These are phyloP conservation scores for Leishmania aethiopica DNA, from an alignment of 208 protist genomes.

Conservation along the genomic window DNA sequence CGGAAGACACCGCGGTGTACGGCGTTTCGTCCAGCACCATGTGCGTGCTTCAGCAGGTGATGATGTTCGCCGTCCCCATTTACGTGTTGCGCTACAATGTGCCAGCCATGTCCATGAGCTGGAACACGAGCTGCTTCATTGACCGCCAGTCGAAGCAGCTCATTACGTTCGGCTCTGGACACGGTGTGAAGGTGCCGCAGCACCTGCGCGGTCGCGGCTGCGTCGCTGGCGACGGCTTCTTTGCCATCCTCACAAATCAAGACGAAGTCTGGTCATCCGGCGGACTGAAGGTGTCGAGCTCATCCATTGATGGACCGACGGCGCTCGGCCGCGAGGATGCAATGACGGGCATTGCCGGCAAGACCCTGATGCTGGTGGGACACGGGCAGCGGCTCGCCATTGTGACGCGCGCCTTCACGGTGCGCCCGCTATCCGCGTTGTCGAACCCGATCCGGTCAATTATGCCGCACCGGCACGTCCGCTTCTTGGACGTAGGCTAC, in stretches of 20 bases:
- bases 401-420: slow-evolving; percentile 77
- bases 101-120: slow-evolving; percentile 90
- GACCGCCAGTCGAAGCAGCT: slow-evolving; percentile 74
- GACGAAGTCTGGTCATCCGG: slow-evolving; percentile 87
- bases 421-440: slow-evolving; percentile 77
- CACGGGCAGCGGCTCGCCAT: slow-evolving; percentile 70
- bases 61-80: slow-evolving; percentile 86
- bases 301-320: slow-evolving; percentile 41
- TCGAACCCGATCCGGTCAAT: slow-evolving; percentile 71
- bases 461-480: slow-evolving; percentile 75
- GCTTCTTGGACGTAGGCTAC: slow-evolving; percentile 82
- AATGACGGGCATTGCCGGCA: slow-evolving; percentile 73
- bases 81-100: slow-evolving; percentile 84
- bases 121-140: slow-evolving; percentile 84
- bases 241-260: slow-evolving; percentile 84
- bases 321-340: slow-evolving; percentile 57
- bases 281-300: slow-evolving; percentile 58
- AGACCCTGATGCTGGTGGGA: slow-evolving; percentile 74
- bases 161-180: slow-evolving; percentile 69
- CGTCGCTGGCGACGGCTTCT: slow-evolving; percentile 82
- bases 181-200: slow-evolving; percentile 78
- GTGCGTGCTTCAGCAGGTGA: slow-evolving; percentile 83
- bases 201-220: slow-evolving; percentile 77
- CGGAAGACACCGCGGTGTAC: slow-evolving; percentile 20
- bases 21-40: slow-evolving; percentile 50